Conservation (phyloP, 495 filamentous ascomycete genomes). For the Cairneyella variabilis region DNA sequence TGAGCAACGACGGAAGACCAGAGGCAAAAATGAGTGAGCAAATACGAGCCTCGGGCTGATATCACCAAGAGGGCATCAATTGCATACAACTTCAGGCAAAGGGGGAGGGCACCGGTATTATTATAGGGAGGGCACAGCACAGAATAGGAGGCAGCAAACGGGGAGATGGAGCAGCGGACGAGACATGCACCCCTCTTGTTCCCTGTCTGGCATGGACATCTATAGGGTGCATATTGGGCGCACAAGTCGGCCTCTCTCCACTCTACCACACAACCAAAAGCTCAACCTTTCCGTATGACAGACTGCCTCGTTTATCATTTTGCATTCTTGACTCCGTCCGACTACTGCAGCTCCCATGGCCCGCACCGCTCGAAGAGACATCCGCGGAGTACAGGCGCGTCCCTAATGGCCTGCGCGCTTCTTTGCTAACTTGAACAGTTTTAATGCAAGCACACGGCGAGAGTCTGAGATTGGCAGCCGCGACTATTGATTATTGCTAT, state of each 20-base stretch:
- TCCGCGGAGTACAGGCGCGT: background rate
- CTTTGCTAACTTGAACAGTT: background rate
- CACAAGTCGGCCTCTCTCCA: no score
- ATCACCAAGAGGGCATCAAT: background rate
- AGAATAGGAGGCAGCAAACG: background rate
- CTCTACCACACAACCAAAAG: no score
- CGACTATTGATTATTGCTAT: no score
- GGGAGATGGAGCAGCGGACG: background rate
- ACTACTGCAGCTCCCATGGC: slow-evolving; percentile 3
- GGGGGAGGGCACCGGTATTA: background rate
- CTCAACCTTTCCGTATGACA: background rate
- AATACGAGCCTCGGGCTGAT: no score
- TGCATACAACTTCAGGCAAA: background rate
- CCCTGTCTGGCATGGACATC: slow-evolving; percentile 9
- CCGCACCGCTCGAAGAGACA: background rate
- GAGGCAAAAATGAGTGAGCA: no score
- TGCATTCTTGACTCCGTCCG: slow-evolving; percentile 1
- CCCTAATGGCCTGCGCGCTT: background rate
- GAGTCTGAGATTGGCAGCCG: background rate
- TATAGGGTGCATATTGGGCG: background rate
- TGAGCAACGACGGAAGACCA: no score
- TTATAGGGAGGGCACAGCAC: background rate
- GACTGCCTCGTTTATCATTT: background rate
- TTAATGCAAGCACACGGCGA: background rate
- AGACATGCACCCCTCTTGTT: slow-evolving; percentile 1